These are phyloP conservation scores for Fulvia fulva DNA, from an alignment of 2,329 filamentous ascomycete genomes.

Conservation along the genomic window DNA sequence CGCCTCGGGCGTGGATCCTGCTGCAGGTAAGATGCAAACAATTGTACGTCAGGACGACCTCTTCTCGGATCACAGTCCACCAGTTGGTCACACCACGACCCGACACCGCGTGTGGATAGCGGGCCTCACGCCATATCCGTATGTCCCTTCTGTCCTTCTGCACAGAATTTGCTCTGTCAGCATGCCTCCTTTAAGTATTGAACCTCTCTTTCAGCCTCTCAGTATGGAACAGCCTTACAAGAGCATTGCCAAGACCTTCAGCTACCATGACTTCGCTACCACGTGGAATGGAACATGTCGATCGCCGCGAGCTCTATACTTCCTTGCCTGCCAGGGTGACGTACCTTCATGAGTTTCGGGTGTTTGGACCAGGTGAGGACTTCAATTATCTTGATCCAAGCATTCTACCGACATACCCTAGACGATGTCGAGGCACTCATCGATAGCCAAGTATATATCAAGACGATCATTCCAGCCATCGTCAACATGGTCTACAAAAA, in stretches of 20 bases:
- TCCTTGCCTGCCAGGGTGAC: slow-evolving; percentile 65
- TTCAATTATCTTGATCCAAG: slow-evolving; percentile 11
- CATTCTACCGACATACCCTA: slow-evolving; percentile 31
- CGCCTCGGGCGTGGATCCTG: too few relatives aligned
- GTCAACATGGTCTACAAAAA: slow-evolving; percentile 85
- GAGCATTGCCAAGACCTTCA: not conserved
- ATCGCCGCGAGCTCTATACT: slow-evolving; percentile 68
- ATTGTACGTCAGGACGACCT: not conserved
- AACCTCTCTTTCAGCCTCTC: not conserved
- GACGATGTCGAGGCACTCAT: slow-evolving; percentile 69
- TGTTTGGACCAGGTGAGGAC: slow-evolving; percentile 50
- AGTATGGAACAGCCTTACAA: not conserved
- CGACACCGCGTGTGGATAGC: not conserved
- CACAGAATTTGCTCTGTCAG: not conserved
- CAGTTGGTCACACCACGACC: not conserved
- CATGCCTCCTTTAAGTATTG: not conserved
- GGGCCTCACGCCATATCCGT: slow-evolving; percentile 3
- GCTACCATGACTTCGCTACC: slow-evolving; percentile 16
- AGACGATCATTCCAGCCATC: slow-evolving; percentile 74
- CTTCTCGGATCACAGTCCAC: not conserved
- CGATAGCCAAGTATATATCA: slow-evolving; percentile 70
- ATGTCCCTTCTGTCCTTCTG: not conserved
- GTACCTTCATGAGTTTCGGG: slow-evolving; percentile 71
- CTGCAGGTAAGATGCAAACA: not conserved
- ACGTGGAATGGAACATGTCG: slow-evolving; percentile 53